Evolutionary conservation across 2,329 filamentous ascomycete genomes (phyloP).

Genomic region (Pyrenochaeta sp.): DNA sequence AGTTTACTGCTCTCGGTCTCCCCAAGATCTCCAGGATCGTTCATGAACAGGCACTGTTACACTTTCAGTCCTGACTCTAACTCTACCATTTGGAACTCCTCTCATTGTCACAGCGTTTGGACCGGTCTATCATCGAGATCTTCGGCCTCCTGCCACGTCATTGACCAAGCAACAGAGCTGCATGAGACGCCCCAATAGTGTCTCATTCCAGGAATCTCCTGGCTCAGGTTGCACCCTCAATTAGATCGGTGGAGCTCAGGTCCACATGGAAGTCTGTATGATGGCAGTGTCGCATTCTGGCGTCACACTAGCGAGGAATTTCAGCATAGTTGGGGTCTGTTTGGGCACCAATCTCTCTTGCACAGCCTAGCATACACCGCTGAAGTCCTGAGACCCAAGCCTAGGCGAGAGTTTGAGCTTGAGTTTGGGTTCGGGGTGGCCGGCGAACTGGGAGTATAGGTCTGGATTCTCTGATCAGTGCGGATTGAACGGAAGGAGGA

Average conservation of each 20-base stretch:
- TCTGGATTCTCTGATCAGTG: constrained; percentile 6
- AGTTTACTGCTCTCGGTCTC: constrained; percentile 4
- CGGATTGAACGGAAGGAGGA: constrained; percentile 3
- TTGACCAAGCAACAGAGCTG: constrained; percentile 10
- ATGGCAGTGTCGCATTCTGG: constrained; percentile 13
- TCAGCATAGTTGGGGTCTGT: constrained; percentile 8
- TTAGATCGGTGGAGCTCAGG: constrained; percentile 11
- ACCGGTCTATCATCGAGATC: too few species aligned
- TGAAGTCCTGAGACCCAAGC: constrained; percentile 8
- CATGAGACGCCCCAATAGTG: constrained; percentile 8
- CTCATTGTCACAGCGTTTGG: too few species aligned
- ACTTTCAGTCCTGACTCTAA: constrained; percentile 1
- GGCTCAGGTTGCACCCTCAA: constrained; percentile 6
- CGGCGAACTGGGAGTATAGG: constrained; percentile 4
- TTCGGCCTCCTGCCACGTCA: constrained; percentile 14
- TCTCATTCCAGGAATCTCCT: constrained; percentile 9
- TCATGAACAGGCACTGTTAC: constrained; percentile 2
- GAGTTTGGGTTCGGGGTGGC: constrained; percentile 18
- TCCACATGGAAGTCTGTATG: constrained; percentile 18
- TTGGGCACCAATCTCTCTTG: constrained; percentile 15
- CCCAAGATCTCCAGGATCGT: too few species aligned
- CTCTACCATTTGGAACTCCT: too few species aligned
- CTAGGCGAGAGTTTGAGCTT: constrained; percentile 8
- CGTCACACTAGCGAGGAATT: constrained; percentile 12
- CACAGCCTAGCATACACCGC: constrained; percentile 8